Percentiles rank a stretch among this genome's conserved stretches.
Conservation (phyloP, 305 asterid genomes). For the Fraxinus floribunda region DNA sequence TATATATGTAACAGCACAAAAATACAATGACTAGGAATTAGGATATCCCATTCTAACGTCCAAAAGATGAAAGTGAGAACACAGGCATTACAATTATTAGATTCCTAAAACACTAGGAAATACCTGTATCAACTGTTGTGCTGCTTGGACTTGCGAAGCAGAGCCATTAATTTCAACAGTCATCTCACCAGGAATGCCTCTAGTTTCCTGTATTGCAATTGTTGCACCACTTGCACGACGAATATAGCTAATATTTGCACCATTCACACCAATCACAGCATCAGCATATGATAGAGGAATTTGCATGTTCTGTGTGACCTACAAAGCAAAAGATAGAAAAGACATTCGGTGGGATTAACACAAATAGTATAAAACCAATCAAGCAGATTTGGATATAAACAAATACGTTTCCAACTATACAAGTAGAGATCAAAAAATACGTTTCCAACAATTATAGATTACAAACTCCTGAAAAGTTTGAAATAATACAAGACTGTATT, state of each 20-base stretch:
- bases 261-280: conserved; percentile 74
- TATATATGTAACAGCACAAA: neutral
- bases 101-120: neutral
- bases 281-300: conserved; percentile 75
- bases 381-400: neutral
- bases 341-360: conserved; percentile 3
- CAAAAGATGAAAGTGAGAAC: neutral
- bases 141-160: conserved; percentile 77
- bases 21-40: neutral
- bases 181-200: conserved; percentile 80
- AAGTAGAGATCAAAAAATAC: neutral
- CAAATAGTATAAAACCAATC: neutral
- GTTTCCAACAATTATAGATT: neutral
- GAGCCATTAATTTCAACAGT: conserved; percentile 84
- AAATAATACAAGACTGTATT: neutral
- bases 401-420: neutral
- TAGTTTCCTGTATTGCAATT: conserved; percentile 71
- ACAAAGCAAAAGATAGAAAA: conserved; percentile 20
- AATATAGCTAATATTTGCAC: conserved; percentile 75
- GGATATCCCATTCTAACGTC: neutral
- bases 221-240: conserved; percentile 91
- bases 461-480: neutral
- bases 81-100: neutral
- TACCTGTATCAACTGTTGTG: conserved; percentile 88
- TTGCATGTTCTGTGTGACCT: conserved; percentile 77